phyloP scores from a whole-genome alignment of 805 yeast species.

The Ogataea methanolica region DNA sequence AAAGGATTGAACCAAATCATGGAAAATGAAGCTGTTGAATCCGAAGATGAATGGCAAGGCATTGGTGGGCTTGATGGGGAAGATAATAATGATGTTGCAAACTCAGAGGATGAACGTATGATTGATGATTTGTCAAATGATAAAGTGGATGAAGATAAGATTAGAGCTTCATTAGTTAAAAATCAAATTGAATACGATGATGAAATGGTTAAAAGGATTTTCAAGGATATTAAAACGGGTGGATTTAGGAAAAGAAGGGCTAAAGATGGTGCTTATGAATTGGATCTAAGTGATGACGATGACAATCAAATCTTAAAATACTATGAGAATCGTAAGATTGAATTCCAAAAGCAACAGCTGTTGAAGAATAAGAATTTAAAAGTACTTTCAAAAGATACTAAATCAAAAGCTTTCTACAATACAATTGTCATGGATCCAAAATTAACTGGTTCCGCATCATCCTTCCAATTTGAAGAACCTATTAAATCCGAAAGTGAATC shows the following conservation, averaged over 20 bases:
- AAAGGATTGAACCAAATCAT: conserved; percentile 56
- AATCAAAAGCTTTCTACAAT: conserved; percentile 62
- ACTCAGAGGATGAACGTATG: conserved; percentile 76
- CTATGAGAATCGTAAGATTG: conserved; percentile 29
- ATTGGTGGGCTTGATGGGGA: conserved; percentile 72
- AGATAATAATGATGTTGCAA: conserved; percentile 45
- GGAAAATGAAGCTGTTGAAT: conserved; percentile 83
- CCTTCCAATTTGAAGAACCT: conserved; percentile 26
- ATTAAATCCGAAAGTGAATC: conserved; percentile 25
- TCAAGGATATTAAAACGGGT: conserved; percentile 70
- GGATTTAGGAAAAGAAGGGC: conserved; percentile 57
- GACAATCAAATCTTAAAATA: conserved; percentile 48
- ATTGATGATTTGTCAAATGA: conserved; percentile 63
- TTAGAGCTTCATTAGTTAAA: conserved; percentile 53
- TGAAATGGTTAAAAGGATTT: conserved; percentile 57
- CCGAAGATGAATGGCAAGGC: conserved; percentile 86
- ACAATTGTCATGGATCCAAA: conserved; percentile 43
- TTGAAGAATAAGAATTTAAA: conserved; percentile 39
- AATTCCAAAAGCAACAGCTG: conserved; percentile 45
- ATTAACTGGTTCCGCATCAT: background rate
- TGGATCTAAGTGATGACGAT: conserved; percentile 73
- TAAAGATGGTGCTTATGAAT: conserved; percentile 45
- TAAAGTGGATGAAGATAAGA: conserved; percentile 51
- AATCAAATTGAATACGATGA: conserved; percentile 61
- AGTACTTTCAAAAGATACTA: conserved; percentile 46